Base-by-base conservation (phyloP, 2,329 filamentous ascomycete genomes). In the Claviceps sp. region DNA sequence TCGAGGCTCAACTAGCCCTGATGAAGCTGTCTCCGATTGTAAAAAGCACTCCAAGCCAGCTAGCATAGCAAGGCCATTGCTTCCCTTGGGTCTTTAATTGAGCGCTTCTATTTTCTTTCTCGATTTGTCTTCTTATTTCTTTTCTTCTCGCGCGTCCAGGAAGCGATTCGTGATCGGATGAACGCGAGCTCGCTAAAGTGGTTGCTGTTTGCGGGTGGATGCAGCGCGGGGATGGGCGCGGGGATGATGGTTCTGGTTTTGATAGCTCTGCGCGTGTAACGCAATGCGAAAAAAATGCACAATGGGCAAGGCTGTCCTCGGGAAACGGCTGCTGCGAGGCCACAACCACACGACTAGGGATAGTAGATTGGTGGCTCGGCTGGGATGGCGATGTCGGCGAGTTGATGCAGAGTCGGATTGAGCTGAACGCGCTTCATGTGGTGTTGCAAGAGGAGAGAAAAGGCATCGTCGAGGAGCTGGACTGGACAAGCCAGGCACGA, bases 1-100 rank as follows among this genome's bases (percentile, higher is more conserved):
- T 47, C 22, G 24, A 42, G 50, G 50, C 37, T 37, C 18, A 16
- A 37, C 22, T 42, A 40, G 50, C 40, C 38, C 37, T 42, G 24
- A 37, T 18, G 45, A 52, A 26, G 53, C 50, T 48, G 50, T 54
- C 37, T 48, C 47, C 37, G 43, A 24, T 38, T 16, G 13, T 34
- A 2, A 5, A 20, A 50, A 49, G 48, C 51, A 53, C 46, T 48
- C 30, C 52, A 53, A 42, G 37, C 37, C 41, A 46, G 40, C 41
- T 37, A 22, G 37, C 43, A 42, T 47, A 18, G 22, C 37, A 30
- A 38, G 34, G 49, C 50, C 50, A 51, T 51, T 34, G 20, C 44
- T 37, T 37, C 44, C 16, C 3, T 45, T 13, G 42, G 2, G 18
- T 40, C 13, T 30, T 34, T 46, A 3, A 22, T 2, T 38, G 18